Conservation (phyloP, 2,329 filamentous ascomycete genomes). For the Ophiostoma ips region DNA sequence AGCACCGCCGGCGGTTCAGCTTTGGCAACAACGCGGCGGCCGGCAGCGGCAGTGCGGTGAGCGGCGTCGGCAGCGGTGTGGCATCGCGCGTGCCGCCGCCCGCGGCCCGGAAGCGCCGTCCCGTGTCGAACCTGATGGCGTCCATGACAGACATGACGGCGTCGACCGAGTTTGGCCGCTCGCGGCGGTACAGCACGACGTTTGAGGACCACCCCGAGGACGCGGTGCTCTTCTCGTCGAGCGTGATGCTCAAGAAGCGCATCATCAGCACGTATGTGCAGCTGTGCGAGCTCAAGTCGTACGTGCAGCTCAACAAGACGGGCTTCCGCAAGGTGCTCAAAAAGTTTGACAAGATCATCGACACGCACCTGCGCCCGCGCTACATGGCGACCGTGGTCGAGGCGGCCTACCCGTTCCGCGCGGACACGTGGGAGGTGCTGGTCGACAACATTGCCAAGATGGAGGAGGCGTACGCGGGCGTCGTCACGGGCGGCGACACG, state of each 20-base stretch:
- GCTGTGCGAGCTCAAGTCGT: constrained; percentile 90
- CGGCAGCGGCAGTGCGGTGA: constrained; percentile 1
- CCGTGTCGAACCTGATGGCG: constrained; percentile 21
- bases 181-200: constrained; percentile 48
- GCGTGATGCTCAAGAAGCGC: constrained; percentile 84
- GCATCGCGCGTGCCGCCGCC: not conserved
- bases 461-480: constrained; percentile 64
- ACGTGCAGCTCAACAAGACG: constrained; percentile 88
- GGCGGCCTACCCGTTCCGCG: constrained; percentile 67
- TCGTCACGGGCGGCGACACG: constrained; percentile 72
- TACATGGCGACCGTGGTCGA: constrained; percentile 68
- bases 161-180: constrained; percentile 46
- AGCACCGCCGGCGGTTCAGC: constrained; percentile 27
- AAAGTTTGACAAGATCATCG: constrained; percentile 94
- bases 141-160: constrained; percentile 42
- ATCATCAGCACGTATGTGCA: constrained; percentile 79
- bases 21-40: constrained; percentile 4
- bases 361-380: constrained; percentile 60
- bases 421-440: constrained; percentile 54
- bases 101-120: not conserved
- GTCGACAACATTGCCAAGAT: constrained; percentile 60
- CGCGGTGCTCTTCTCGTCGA: constrained; percentile 48
- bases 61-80: not conserved
- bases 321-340: constrained; percentile 94
- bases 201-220: constrained; percentile 73